Evolutionary conservation across 108 stramenopile genomes (phyloP).

Genomic region (Fistulifera pelliculosa): DNA sequence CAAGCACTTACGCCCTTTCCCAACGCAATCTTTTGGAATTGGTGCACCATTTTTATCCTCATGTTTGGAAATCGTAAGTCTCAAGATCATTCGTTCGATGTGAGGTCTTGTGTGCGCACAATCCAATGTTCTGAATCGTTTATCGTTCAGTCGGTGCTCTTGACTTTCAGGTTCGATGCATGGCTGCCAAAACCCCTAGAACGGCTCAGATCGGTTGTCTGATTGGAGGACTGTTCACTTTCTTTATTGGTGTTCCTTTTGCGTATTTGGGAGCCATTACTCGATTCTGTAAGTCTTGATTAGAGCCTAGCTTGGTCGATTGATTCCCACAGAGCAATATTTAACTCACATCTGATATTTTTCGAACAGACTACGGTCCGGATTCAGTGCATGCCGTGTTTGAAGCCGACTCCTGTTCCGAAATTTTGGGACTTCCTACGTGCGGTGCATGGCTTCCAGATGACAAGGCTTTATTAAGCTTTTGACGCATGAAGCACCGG

Average conservation of each 20-base stretch:
- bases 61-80: constrained; percentile 49
- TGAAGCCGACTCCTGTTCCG: constrained; percentile 38
- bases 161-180: constrained; percentile 79
- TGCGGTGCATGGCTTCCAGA: constrained; percentile 70
- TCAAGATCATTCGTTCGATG: no score
- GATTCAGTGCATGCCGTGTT: constrained; percentile 52
- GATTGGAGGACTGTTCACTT: constrained; percentile 52
- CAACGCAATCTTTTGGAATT: constrained; percentile 48
- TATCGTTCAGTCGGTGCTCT: constrained; percentile 41
- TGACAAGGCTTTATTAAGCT: constrained; percentile 49
- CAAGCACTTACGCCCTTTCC: constrained; percentile 53
- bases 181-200: constrained; percentile 63
- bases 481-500: constrained; percentile 49
- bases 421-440: constrained; percentile 47
- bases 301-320: no score
- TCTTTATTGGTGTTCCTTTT: constrained; percentile 71
- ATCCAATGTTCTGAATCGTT: no score
- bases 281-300: constrained; percentile 9
- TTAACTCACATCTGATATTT: no score
- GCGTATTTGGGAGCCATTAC: constrained; percentile 63
- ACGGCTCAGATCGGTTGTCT: constrained; percentile 49
- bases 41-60: constrained; percentile 74
- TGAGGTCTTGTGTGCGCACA: no score
- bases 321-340: no score
- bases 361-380: constrained; percentile 46